Evolutionary conservation across 2,329 filamentous ascomycete genomes (phyloP).

Genomic region (Alternaria triticimaculans): DNA sequence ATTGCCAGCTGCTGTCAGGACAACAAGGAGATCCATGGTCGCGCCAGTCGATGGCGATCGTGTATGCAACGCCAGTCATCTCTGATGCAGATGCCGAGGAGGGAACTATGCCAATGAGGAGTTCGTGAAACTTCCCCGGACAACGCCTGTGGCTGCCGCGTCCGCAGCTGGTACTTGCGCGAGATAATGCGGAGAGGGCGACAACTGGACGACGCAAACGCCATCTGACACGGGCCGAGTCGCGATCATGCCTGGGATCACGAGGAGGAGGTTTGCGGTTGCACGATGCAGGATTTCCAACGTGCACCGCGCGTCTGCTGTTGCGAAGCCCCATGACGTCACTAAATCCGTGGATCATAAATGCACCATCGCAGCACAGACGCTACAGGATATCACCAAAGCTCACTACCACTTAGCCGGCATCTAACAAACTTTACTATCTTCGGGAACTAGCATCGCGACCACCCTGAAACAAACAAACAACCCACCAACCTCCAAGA

Average conservation of each 20-base stretch:
- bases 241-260: not conserved
- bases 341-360: constrained; percentile 7
- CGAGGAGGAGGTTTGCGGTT: not conserved
- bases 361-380: constrained; percentile 9
- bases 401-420: constrained; percentile 7
- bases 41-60: not conserved
- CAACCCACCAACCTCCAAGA: not conserved
- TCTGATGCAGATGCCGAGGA: not conserved
- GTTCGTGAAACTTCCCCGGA: not conserved
- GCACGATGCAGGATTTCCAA: constrained; percentile 5
- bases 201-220: not conserved
- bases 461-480: not conserved
- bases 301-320: constrained; percentile 4
- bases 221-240: not conserved
- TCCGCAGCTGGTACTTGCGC: not conserved
- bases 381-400: not conserved
- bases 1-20: not conserved
- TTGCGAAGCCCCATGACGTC: constrained; percentile 18
- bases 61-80: not conserved
- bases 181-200: not conserved
- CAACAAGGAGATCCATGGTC: not conserved
- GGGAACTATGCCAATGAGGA: not conserved
- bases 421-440: constrained; percentile 9
- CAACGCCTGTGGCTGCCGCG: not conserved
- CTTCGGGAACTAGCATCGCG: not conserved